A percentile compares a stretch with the other conserved stretches of the same genome.
Evolutionary conservation across 2,329 filamentous ascomycete genomes (phyloP).

Genomic region (Setomelanomma holmii): DNA sequence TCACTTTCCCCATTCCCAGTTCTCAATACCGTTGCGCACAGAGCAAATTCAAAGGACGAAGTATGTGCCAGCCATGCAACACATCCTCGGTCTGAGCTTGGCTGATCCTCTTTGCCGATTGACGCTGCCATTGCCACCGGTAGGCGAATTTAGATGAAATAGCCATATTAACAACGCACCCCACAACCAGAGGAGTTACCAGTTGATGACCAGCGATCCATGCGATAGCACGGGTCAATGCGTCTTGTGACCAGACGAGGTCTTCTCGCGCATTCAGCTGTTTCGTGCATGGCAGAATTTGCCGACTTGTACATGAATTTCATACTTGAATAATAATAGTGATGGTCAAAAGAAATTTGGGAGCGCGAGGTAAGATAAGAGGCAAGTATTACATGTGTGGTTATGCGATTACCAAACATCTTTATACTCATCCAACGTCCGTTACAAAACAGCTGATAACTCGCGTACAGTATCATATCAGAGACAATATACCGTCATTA

Average conservation of each 20-base stretch:
- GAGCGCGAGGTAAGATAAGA: no score
- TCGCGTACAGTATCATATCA: not conserved
- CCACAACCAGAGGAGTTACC: not conserved
- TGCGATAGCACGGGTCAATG: not conserved
- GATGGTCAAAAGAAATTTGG: no score
- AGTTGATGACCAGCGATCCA: slow-evolving; percentile 1
- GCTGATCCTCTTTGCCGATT: not conserved
- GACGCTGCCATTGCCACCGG: slow-evolving; percentile 1
- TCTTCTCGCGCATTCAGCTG: not conserved
- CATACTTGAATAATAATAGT: no score
- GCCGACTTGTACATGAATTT: not conserved
- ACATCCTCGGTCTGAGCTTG: slow-evolving; percentile 2
- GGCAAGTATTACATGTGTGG: no score
- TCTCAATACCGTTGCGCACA: no score
- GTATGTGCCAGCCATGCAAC: not conserved
- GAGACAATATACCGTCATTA: slow-evolving; percentile 1
- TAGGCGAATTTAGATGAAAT: slow-evolving; percentile 10
- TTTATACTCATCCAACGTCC: not conserved
- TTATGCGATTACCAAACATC: not conserved
- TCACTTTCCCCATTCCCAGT: not conserved
- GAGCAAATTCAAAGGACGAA: no score
- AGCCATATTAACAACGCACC: slow-evolving; percentile 8
- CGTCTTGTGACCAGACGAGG: slow-evolving; percentile 4
- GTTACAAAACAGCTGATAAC: not conserved
- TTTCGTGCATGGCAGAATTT: not conserved